These are phyloP conservation scores for Metschnikowia koreensis DNA, from an alignment of 805 yeast species.

Conservation along the genomic window DNA sequence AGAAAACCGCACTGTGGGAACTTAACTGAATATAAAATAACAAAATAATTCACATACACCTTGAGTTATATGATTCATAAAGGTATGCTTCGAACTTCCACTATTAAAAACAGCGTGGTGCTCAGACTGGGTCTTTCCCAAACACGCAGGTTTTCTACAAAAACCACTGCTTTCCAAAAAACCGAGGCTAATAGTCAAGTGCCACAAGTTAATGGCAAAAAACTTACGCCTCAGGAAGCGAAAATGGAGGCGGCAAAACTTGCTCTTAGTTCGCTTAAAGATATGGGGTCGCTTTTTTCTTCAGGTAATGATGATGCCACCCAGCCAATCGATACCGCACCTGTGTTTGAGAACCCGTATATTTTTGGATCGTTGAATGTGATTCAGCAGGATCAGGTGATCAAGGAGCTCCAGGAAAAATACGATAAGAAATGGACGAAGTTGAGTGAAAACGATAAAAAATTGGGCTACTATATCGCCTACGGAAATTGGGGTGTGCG, in stretches of 20 bases:
- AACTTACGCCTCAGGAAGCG: slow-evolving; percentile 19
- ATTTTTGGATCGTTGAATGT: slow-evolving; percentile 35
- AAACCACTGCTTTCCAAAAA: background rate
- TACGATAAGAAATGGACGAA: slow-evolving; percentile 56
- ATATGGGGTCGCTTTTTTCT: slow-evolving; percentile 39
- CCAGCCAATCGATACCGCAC: slow-evolving; percentile 48
- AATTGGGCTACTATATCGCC: slow-evolving; percentile 57
- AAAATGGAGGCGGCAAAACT: slow-evolving; percentile 36
- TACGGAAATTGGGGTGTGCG: slow-evolving; percentile 76
- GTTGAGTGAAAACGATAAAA: slow-evolving; percentile 48
- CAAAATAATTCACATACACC: too few relatives aligned
- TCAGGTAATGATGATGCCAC: slow-evolving; percentile 40
- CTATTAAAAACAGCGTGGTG: background rate
- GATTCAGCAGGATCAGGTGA: slow-evolving; percentile 57
- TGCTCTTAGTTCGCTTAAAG: slow-evolving; percentile 40
- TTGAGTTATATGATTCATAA: too few relatives aligned
- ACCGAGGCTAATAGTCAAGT: background rate
- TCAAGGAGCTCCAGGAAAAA: slow-evolving; percentile 50
- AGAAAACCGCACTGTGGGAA: too few relatives aligned
- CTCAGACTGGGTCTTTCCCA: background rate
- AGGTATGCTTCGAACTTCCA: too few relatives aligned
- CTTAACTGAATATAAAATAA: too few relatives aligned
- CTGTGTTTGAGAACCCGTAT: slow-evolving; percentile 39
- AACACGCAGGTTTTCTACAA: background rate
- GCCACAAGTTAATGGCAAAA: slow-evolving; percentile 10